phyloP scores from a whole-genome alignment of 345 rosid species.

The Brassica incana region DNA sequence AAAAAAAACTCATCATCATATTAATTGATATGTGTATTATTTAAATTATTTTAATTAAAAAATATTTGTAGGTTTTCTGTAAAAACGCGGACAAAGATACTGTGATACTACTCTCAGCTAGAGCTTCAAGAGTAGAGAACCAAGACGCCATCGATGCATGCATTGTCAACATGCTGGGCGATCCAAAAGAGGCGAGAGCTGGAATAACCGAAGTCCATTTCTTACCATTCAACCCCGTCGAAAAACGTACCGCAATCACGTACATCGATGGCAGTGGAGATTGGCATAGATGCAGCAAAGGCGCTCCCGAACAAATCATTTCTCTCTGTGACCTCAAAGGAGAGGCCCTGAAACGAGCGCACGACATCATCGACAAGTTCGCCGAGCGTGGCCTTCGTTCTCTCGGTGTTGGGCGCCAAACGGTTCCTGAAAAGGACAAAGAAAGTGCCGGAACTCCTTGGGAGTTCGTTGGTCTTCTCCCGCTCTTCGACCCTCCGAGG shows the following conservation, averaged over 20 bases:
- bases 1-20: background rate
- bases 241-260: slow-evolving; percentile 83
- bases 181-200: slow-evolving; percentile 85
- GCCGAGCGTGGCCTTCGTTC: slow-evolving; percentile 88
- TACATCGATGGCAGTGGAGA: slow-evolving; percentile 60
- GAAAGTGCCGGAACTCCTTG: slow-evolving; percentile 72
- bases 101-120: slow-evolving; percentile 66
- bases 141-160: slow-evolving; percentile 97
- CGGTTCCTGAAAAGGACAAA: slow-evolving; percentile 60
- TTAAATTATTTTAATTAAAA: background rate
- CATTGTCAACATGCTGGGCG: slow-evolving; percentile 81
- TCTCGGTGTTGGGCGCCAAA: slow-evolving; percentile 62
- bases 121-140: slow-evolving; percentile 90
- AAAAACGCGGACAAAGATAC: slow-evolving; percentile 50
- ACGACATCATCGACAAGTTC: slow-evolving; percentile 72
- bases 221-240: slow-evolving; percentile 85
- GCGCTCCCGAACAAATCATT: slow-evolving; percentile 79
- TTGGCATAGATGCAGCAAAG: slow-evolving; percentile 84
- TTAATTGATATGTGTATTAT: background rate
- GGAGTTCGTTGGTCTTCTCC: slow-evolving; percentile 86
- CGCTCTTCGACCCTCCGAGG: slow-evolving; percentile 94
- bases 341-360: slow-evolving; percentile 56
- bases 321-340: slow-evolving; percentile 54
- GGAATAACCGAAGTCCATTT: slow-evolving; percentile 75
- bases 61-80: slow-evolving; percentile 51